phyloP scores from a whole-genome alignment of 208 protist genomes.

The Jaenimonas drosophilae region DNA sequence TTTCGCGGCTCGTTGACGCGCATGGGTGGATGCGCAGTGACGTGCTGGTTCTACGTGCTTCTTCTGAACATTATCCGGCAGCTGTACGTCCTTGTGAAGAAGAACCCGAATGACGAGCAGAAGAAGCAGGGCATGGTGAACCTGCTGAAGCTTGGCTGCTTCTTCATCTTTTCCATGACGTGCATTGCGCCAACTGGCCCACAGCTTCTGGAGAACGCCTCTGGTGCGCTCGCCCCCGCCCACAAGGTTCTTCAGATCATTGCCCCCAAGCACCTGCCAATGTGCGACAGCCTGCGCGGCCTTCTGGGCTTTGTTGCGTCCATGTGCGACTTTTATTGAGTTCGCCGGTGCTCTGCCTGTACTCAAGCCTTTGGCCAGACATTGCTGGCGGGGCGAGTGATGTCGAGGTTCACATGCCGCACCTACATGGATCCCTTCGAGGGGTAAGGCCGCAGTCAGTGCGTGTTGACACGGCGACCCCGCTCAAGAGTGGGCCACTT shows the following conservation, averaged over 20 bases:
- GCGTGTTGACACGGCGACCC: too few relatives aligned
- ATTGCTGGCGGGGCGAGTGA: too few relatives aligned
- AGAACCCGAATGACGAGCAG: conserved; percentile 56
- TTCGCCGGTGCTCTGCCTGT: background rate
- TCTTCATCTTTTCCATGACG: conserved; percentile 72
- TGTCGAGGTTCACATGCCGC: too few relatives aligned
- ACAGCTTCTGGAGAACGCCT: conserved; percentile 55
- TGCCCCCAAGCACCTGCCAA: conserved; percentile 51
- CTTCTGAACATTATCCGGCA: conserved; percentile 52
- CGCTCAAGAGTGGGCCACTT: too few relatives aligned
- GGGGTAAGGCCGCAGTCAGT: too few relatives aligned
- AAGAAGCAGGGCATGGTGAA: conserved; percentile 59
- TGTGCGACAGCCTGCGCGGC: conserved; percentile 67
- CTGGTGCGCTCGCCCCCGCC: conserved; percentile 56
- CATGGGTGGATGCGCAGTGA: conserved; percentile 61
- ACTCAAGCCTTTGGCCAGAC: too few relatives aligned
- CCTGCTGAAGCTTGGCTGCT: conserved; percentile 71
- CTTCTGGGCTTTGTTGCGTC: conserved; percentile 64
- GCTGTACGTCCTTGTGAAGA: conserved; percentile 61
- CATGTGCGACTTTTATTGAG: conserved; percentile 85
- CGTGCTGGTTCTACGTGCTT: conserved; percentile 84
- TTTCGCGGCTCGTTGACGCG: too few relatives aligned
- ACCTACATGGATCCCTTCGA: too few relatives aligned
- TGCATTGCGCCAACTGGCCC: conserved; percentile 70
- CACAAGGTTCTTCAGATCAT: conserved; percentile 59